Percentiles rank a stretch among this genome's conserved stretches.
These are phyloP conservation scores for Mycena olivaceomarginata DNA, from an alignment of 768 basidiomycete species.

Conservation along the genomic window DNA sequence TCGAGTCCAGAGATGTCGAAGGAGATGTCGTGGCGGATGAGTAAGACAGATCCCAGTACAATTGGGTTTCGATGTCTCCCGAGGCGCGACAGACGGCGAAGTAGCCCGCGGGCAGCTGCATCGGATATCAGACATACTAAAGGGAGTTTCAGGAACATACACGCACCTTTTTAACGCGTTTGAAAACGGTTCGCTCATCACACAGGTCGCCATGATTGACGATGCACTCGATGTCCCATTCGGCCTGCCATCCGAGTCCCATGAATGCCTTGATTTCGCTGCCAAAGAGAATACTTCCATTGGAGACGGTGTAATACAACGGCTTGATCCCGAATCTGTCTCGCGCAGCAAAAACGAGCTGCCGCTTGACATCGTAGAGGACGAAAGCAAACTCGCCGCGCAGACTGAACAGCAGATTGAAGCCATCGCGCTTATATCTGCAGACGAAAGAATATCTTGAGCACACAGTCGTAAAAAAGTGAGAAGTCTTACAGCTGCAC, in stretches of 20 bases:
- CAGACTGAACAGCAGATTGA: not conserved
- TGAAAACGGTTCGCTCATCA: not conserved
- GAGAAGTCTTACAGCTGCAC: not conserved
- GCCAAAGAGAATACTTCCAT: not conserved
- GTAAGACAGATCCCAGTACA: not conserved
- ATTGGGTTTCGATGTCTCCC: not conserved
- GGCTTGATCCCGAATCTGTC: conserved; percentile 6
- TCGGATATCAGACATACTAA: not conserved
- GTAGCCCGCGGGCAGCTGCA: not conserved
- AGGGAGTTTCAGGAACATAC: not conserved
- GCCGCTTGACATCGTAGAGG: not conserved
- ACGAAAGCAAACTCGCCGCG: not conserved
- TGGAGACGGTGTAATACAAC: not conserved
- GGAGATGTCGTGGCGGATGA: not conserved
- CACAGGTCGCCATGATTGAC: not conserved
- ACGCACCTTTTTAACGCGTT: not conserved
- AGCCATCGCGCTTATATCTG: not conserved
- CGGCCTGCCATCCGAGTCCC: conserved; percentile 2
- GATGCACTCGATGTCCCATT: conserved; percentile 3
- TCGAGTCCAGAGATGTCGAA: not conserved
- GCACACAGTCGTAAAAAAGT: no score
- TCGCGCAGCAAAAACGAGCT: not conserved
- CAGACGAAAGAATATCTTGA: not conserved
- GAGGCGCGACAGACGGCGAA: not conserved
- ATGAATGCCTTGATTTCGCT: conserved; percentile 9